Evolutionary conservation across 495 filamentous ascomycete species (phyloP), one percentile per base, ranked within the genome.

Genomic region (Rhypophila decipiens): DNA sequence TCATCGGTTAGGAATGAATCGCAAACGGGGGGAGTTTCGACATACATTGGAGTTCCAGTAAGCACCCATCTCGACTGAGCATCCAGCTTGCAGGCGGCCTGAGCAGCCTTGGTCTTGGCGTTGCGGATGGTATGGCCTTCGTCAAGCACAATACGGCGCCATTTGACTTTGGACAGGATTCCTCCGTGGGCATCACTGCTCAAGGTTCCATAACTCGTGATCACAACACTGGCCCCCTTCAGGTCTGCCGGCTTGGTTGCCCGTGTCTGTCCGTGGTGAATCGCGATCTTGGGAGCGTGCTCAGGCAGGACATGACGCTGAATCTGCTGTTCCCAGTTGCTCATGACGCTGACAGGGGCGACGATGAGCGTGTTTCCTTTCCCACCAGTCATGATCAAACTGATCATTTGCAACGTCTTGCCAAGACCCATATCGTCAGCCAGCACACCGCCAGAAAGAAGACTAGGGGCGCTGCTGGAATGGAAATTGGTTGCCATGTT

Each of bases 371-470:
- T 93, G 18, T 75, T 72, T 12, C 77, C 79, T 17, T 72, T 60
- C 3, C 73, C 75, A 13, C 66, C 71, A 5, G 83, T 76, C 51
- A 89, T 64, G 35, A 96, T 85, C 23, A 95, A 59, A 42, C 86
- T 84, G 47, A 96, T 93, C 33, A 88, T 78, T 61, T 95, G 87
- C 5, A 96, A 73, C 1, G 90, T 96, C 66, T 97, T 96, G 12
- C 90, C 90, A 5, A 96, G 70, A 3, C 90, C 90, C 90, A 96
- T 96, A 52, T 96, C 90, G 62, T 96, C 90, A 20, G 88, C 88
- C 11, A 95, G 70, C 24, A 96, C 87, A 27, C 89, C 90, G 37
- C 90, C 91, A 53, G 82, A 86, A 1, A 85, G 78, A 17, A 96
- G 70, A 3, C 58, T 53, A 0, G 89, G 88, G 2, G 68, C 62